Conservation (phyloP, 2,329 filamentous ascomycete species). For the Colletotrichum plurivorum region DNA sequence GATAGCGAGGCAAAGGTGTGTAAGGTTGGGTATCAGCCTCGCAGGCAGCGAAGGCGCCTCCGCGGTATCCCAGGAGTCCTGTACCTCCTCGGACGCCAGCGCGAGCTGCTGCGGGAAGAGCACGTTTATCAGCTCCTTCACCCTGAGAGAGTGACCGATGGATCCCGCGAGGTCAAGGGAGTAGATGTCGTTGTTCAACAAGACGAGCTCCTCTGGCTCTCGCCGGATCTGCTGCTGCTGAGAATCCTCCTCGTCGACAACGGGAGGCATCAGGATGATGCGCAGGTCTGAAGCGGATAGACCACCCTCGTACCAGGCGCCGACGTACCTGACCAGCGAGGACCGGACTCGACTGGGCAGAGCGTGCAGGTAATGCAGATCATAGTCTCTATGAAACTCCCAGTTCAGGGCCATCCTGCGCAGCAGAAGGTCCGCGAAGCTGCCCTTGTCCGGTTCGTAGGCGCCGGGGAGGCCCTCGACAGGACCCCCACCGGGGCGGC, state of each 20-base stretch:
- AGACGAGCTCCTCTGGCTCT: constrained; percentile 41
- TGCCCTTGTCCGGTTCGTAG: constrained; percentile 59
- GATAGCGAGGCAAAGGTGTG: constrained; percentile 72
- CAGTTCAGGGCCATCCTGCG: constrained; percentile 67
- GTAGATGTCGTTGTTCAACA: constrained; percentile 62
- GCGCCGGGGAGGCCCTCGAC: constrained; percentile 58
- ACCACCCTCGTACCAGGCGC: constrained; percentile 59
- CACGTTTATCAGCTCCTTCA: constrained; percentile 67
- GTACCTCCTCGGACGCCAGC: constrained; percentile 47
- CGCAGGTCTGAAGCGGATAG: constrained; percentile 66
- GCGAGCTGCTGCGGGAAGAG: constrained; percentile 58
- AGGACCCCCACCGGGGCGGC: constrained; percentile 12
- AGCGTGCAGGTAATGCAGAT: constrained; percentile 69
- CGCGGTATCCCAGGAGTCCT: constrained; percentile 69
- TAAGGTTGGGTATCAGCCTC: constrained; percentile 68
- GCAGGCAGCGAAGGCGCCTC: constrained; percentile 46
- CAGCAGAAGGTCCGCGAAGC: constrained; percentile 67
- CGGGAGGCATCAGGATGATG: constrained; percentile 57
- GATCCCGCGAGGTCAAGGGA: constrained; percentile 69
- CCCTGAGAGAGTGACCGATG: constrained; percentile 63
- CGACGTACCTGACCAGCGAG: constrained; percentile 66
- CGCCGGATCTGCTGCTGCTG: constrained; percentile 37
- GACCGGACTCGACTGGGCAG: constrained; percentile 68
- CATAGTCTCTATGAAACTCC: constrained; percentile 68
- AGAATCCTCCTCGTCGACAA: constrained; percentile 45